Conservation (phyloP, 1,139 yeast genomes). For the Zygoascus sp. region DNA sequence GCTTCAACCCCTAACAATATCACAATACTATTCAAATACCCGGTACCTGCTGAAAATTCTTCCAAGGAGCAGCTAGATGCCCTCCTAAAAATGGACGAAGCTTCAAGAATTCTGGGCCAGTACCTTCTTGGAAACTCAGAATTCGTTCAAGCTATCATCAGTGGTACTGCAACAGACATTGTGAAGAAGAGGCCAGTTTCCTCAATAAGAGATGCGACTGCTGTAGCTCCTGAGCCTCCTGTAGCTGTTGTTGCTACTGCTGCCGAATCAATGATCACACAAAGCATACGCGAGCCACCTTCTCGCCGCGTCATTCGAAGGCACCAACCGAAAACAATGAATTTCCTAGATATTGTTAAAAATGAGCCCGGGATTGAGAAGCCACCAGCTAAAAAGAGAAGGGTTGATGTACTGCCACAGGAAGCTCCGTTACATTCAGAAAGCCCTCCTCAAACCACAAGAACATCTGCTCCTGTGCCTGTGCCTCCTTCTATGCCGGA, state of each 20-base stretch:
- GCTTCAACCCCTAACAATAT: slow-evolving; percentile 16
- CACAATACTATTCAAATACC: slow-evolving; percentile 12
- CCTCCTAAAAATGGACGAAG: slow-evolving; percentile 15
- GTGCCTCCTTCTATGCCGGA: neutral
- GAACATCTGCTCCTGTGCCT: neutral
- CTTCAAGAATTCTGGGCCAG: slow-evolving; percentile 17
- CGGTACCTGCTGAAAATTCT: slow-evolving; percentile 10
- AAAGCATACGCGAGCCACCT: slow-evolving; percentile 6
- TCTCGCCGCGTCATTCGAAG: slow-evolving; percentile 4
- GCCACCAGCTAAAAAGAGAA: slow-evolving; percentile 5
- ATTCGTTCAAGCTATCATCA: slow-evolving; percentile 16
- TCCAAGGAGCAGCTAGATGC: slow-evolving; percentile 11
- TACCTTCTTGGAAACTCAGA: slow-evolving; percentile 16
- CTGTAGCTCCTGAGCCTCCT: neutral
- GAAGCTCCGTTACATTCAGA: too few species aligned
- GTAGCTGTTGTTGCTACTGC: neutral
- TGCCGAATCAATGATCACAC: slow-evolving; percentile 1
- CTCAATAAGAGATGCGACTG: neutral
- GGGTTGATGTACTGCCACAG: too few species aligned
- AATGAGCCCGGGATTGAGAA: slow-evolving; percentile 1
- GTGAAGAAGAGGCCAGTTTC: slow-evolving; percentile 1
- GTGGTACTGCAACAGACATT: slow-evolving; percentile 12
- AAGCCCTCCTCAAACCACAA: neutral
- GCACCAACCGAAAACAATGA: slow-evolving; percentile 5
- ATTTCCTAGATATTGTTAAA: slow-evolving; percentile 8